Conservation (phyloP, 768 basidiomycete species). For the Amanita thiersii region DNA sequence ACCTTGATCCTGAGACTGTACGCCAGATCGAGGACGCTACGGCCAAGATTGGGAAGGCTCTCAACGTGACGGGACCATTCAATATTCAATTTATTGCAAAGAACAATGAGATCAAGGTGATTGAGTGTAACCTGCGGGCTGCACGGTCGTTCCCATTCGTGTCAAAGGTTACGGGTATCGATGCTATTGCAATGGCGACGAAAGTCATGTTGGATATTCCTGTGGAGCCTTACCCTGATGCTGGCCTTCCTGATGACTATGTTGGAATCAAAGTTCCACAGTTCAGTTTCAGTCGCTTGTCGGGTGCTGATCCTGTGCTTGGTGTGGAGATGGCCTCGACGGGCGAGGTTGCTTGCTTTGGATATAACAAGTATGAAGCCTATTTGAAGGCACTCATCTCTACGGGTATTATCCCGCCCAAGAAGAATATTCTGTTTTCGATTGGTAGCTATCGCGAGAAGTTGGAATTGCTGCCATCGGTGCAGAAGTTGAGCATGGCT, state of each 20-base stretch:
- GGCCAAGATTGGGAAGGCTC: conserved; percentile 92
- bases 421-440: conserved; percentile 97
- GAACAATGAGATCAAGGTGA: conserved; percentile 99
- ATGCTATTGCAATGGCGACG: conserved; percentile 98
- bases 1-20: conserved; percentile 94
- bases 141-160: conserved; percentile 99
- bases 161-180: conserved; percentile 94
- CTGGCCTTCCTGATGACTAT: conserved; percentile 83
- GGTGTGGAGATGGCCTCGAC: conserved; percentile 99
- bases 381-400: conserved; percentile 97
- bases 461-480: conserved; percentile 88
- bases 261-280: conserved; percentile 99
- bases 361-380: conserved; percentile 95
- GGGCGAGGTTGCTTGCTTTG: conserved; percentile 98
- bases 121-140: conserved; percentile 97
- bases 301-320: conserved; percentile 94
- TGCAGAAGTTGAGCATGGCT: conserved; percentile 88
- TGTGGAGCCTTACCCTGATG: conserved; percentile 84
- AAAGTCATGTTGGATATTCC: conserved; percentile 95
- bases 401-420: conserved; percentile 88
- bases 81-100: conserved; percentile 99
- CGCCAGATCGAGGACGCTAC: conserved; percentile 96
- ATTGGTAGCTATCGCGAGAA: conserved; percentile 98
- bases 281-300: conserved; percentile 95
- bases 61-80: conserved; percentile 97